phyloP scores from a whole-genome alignment of 2,329 filamentous ascomycete genomes.

The Mollisia scopiformis region DNA sequence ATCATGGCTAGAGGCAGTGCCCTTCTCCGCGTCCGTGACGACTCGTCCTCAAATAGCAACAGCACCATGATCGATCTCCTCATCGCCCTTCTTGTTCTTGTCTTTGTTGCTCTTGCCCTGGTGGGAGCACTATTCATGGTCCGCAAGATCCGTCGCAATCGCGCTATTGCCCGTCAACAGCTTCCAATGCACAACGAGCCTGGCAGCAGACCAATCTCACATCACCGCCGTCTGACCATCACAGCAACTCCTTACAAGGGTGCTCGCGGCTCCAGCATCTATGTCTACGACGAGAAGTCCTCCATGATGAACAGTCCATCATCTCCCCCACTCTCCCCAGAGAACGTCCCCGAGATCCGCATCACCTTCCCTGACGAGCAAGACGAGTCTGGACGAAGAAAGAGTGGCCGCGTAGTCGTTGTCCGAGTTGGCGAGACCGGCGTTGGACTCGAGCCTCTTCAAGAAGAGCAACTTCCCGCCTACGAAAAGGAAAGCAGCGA shows the following conservation, averaged over 20 bases:
- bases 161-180: constrained; percentile 50
- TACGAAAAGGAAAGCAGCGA: constrained; percentile 82
- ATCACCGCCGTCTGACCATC: constrained; percentile 60
- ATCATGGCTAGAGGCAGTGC: constrained; percentile 40
- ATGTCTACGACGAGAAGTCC: constrained; percentile 80
- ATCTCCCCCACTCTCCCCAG: constrained; percentile 77
- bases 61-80: constrained; percentile 73
- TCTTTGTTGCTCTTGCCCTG: constrained; percentile 72
- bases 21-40: constrained; percentile 53
- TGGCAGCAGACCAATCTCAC: constrained; percentile 40
- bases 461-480: constrained; percentile 77
- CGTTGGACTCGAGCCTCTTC: constrained; percentile 84
- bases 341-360: constrained; percentile 89
- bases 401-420: constrained; percentile 86
- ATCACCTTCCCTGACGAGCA: constrained; percentile 98
- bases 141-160: constrained; percentile 62
- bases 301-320: constrained; percentile 76
- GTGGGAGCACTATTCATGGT: constrained; percentile 72
- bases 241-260: constrained; percentile 43
- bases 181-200: constrained; percentile 68
- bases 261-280: constrained; percentile 66
- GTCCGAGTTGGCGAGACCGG: constrained; percentile 87
- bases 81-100: constrained; percentile 76
- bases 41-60: constrained; percentile 55
- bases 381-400: constrained; percentile 78